phyloP scores from a whole-genome alignment of 2,329 filamentous ascomycete species.

The Orbilia ellipsospora region DNA sequence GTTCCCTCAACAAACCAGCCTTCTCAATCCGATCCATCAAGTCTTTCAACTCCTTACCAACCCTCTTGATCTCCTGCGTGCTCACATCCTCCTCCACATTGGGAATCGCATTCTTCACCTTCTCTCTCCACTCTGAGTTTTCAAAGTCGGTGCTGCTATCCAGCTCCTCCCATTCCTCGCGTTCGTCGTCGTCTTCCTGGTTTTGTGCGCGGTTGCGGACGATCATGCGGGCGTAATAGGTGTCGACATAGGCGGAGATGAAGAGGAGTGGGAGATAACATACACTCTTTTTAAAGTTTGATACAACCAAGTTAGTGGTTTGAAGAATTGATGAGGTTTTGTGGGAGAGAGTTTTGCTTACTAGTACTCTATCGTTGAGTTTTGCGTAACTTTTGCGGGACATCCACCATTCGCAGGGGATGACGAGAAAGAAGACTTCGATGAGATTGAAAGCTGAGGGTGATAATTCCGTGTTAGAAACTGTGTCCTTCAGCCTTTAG shows the following conservation, averaged over 20 bases:
- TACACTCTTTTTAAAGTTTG: constrained; percentile 14
- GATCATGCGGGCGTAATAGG: constrained; percentile 71
- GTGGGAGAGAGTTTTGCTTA: constrained; percentile 3
- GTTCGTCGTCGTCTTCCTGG: constrained; percentile 87
- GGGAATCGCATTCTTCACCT: constrained; percentile 77
- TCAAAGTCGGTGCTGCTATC: constrained; percentile 79
- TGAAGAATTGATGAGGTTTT: not conserved
- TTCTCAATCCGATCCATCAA: constrained; percentile 59
- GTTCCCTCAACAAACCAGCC: constrained; percentile 48
- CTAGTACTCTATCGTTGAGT: constrained; percentile 91
- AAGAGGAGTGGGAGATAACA: constrained; percentile 48
- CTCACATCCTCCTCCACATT: constrained; percentile 83
- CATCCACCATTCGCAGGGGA: constrained; percentile 97
- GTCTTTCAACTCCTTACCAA: constrained; percentile 70
- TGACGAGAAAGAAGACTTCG: constrained; percentile 80
- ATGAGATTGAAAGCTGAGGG: constrained; percentile 81
- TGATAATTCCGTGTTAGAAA: constrained; percentile 2
- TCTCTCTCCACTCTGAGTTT: constrained; percentile 84
- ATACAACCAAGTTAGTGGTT: too few species aligned
- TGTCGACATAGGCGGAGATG: constrained; percentile 35
- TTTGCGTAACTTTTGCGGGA: constrained; percentile 76
- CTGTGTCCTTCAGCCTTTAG: not conserved
- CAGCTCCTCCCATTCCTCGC: constrained; percentile 94
- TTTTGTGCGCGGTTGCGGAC: constrained; percentile 78
- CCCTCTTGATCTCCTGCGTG: constrained; percentile 75